Conservation (phyloP, 352 stramenopile genomes). For the Pythium guiyangense region DNA sequence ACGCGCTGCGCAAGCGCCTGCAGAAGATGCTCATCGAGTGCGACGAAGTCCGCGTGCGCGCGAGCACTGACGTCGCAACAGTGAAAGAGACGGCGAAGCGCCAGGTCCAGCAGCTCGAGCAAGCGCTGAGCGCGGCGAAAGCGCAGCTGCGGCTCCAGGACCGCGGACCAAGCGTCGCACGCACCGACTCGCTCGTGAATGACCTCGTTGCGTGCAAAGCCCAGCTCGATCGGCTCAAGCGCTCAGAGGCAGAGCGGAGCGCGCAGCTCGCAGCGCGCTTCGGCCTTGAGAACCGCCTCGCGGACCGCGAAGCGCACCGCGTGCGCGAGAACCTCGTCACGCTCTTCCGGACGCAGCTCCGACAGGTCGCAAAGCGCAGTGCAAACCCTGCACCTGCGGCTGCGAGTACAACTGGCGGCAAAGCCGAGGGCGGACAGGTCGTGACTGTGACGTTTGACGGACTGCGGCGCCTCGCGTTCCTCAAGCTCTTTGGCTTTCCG, state of each 20-base stretch:
- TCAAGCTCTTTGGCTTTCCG: conserved; percentile 49
- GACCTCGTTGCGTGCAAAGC: conserved; percentile 33
- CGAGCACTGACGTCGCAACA: conserved; percentile 34
- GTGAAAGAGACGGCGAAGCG: conserved; percentile 49
- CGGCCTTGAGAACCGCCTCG: conserved; percentile 44
- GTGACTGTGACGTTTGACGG: conserved; percentile 50
- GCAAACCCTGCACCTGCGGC: conserved; percentile 12
- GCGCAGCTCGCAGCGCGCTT: conserved; percentile 40
- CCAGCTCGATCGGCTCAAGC: conserved; percentile 47
- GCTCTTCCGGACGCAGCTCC: conserved; percentile 42
- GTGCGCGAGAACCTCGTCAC: conserved; percentile 39
- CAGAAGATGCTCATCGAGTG: conserved; percentile 80
- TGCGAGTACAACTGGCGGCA: conserved; percentile 2
- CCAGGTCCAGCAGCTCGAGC: conserved; percentile 43
- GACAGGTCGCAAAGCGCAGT: conserved; percentile 31
- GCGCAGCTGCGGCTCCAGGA: conserved; percentile 61
- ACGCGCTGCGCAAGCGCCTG: conserved; percentile 52
- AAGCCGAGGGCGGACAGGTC: conserved; percentile 7
- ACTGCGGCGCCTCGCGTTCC: conserved; percentile 56
- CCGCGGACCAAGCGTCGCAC: conserved; percentile 41
- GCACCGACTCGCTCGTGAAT: conserved; percentile 46
- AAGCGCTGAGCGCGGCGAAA: conserved; percentile 26
- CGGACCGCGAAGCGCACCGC: conserved; percentile 42
- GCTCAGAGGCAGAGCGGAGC: conserved; percentile 45
- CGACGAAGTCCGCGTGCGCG: conserved; percentile 58